Evolutionary conservation across 1,139 yeast species (phyloP), one percentile per base, ranked within the genome.

Genomic region (Geotrichum bryndzae): DNA sequence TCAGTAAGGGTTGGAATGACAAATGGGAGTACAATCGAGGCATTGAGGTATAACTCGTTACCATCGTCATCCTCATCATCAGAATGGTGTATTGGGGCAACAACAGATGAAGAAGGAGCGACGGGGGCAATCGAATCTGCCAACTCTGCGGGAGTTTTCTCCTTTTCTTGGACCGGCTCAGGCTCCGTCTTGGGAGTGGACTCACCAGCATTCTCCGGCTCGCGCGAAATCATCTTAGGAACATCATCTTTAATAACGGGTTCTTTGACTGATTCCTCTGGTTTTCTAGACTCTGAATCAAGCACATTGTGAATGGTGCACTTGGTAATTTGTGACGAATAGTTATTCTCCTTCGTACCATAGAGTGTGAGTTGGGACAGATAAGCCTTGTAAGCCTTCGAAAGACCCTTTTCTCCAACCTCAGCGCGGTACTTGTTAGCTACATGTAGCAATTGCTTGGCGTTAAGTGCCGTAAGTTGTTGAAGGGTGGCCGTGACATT

Each of bases 361-460:
- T 73, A 75, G 27, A 66, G 61, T 8, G 71, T 70, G 41, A 75
- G 65, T 57, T 74, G 75, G 22, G 69, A 68, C 53, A 75, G 66
- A 56, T 74, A 75, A 23, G 66, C 66, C 57, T 73, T 72, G 66
- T 75, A 75, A 48, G 73, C 76, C 66, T 75, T 75, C 23, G 76
- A 72, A 31, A 78, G 68, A 27, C 74, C 75, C 25, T 78, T 76
- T 72, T 94, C 99, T 31, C 87, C 85, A 5, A 91, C 84, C 72
- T 94, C 99, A 68, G 91, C 89, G 59, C 89, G 84, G 74, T 94
- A 94, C 68, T 86, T 83, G 67, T 89, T 88, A 52, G 87, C 82
- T 1, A 86, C 84, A 69, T 88, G 88, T 65, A 85, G 76, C 61
- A 94, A 72, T 70, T 92, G 97, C 54, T 77, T 78, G 51, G 90